Percentiles rank a stretch among this genome's conserved stretches.
phyloP scores from a whole-genome alignment of 108 stramenopile genomes.

The Schizochytrium sp. region DNA sequence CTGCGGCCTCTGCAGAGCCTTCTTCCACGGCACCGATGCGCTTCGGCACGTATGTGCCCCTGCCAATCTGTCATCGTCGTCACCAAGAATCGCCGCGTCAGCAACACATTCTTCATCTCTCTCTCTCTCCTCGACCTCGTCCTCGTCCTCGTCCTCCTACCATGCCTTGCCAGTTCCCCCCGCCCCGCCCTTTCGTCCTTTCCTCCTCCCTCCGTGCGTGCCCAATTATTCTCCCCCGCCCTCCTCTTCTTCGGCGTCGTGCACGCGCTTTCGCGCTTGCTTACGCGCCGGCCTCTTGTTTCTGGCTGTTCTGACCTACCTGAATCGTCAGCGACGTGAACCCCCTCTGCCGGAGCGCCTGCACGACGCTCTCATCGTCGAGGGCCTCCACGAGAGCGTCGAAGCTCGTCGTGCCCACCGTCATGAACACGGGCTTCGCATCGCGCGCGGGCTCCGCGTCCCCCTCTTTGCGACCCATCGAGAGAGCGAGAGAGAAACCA shows the following conservation, averaged over 20 bases:
- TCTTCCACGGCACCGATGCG: background rate
- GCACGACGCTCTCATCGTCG: conserved; percentile 31
- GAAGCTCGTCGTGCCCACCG: conserved; percentile 87
- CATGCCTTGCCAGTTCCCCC: no score
- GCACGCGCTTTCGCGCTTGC: no score
- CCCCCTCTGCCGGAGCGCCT: background rate
- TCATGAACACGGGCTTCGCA: conserved; percentile 60
- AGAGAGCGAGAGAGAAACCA: no score
- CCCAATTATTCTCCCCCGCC: no score
- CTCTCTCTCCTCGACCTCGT: no score
- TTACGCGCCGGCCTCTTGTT: no score
- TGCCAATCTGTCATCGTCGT: background rate
- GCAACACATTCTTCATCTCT: no score
- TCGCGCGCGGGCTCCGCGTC: background rate
- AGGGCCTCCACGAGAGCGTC: conserved; percentile 59
- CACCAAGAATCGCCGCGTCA: no score
- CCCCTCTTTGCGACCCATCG: background rate
- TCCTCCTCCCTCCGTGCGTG: no score
- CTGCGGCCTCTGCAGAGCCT: background rate
- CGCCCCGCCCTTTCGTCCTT: no score
- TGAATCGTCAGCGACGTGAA: conserved; percentile 24
- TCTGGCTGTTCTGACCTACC: conserved; percentile 20
- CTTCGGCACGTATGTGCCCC: background rate
- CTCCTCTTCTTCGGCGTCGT: no score
- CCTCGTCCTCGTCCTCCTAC: no score